Evolutionary conservation across 2,329 filamentous ascomycete species (phyloP), one percentile per base, ranked within the genome.

Genomic region (Dactylellina cionopaga): DNA sequence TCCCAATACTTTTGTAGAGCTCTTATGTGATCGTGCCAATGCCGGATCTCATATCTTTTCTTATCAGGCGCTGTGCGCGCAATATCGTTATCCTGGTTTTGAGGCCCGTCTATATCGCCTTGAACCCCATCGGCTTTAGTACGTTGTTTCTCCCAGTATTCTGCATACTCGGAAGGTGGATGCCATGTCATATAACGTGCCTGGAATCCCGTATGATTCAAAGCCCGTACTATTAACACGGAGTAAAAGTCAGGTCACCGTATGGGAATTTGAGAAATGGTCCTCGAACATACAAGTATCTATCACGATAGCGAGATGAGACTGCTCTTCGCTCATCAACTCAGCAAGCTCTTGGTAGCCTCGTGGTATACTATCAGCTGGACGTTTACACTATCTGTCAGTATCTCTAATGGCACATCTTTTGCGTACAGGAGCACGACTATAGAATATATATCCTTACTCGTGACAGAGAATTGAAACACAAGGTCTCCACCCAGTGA

Each of bases 11-110:
- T 10, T 27, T 63, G 19, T 13, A 63, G 15, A 2, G 44, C 46
- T 33, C 43, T 52, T 17, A 63, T 31, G 17, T 63, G 58, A 24
- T 52, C 44, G 13, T 19, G 4, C 58, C 58, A 63, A 27, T 63
- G 44, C 11, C 22, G 19, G 7, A 63, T 52, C 43, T 63, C 58
- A 24, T 63, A 63, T n/a, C 58, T 41, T n/a, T 15, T 10, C 39
- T 22, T 31, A 15, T 33, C 13, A 9, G 3, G 6, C 2, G 9
- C 25, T 6, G 13, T 15, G 2, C n/a, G 1, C 6, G 13, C 9
- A 13, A 25, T n/a, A n/a, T 39, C 3, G 10, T n/a, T 9, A 17
- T 7, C 15, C 39, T 54, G 47, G 6, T 22, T 25, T 7, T 47
- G 10, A 6, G 6, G 5, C 5, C 31, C 15, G 5, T 51, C 3